Base-by-base conservation (phyloP, 106 monocot genomes). In the Dendrobium nobile region DNA sequence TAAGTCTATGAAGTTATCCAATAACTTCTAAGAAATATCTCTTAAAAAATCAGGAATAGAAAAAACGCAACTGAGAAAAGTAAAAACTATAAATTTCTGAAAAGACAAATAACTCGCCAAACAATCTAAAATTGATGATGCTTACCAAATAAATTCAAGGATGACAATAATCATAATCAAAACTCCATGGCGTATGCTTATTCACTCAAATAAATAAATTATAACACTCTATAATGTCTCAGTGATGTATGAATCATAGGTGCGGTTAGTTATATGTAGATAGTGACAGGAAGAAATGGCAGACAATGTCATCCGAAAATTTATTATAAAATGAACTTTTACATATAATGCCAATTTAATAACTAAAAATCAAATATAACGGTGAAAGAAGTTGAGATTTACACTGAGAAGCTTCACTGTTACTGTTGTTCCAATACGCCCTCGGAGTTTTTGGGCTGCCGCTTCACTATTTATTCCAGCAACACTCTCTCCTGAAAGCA, bases 361-460 rank as follows among this genome's bases (percentile, higher is more conserved):
- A 51, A 72, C 37, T 3, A 10, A 10, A 9, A 27, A 9, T 26
- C 26, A 72, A 33, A 51, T 54, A 67, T 10, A 70, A 56, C 31
- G 16, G 77, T 75, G 41, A 48, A 59, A 77, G 5, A 24, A 17
- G 51, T 56, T 43, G 33, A 26, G 70, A 68, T 58, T 78, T 91
- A 90, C 89, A 78, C 78, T 88, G 79, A 82, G 79, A 83, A 97
- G 65, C 85, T 97, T 97, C 33, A 97, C 87, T 80, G 77, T 94
- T 15, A 97, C 97, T 84, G 85, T 94, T 37, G 92, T 91, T 79
- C 97, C 97, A 67, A 82, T 90, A 86, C 80, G 92, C 59, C 97
- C 94, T 85, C 94, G 83, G 67, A 97, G 92, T 80, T 91, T 97
- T 72, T 92, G 90, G 13, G 94, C 97, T 31, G 94, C 92, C 55